These are phyloP conservation scores for Xylaria hypoxylon DNA, from an alignment of 2,329 filamentous ascomycete genomes.

Conservation along the genomic window DNA sequence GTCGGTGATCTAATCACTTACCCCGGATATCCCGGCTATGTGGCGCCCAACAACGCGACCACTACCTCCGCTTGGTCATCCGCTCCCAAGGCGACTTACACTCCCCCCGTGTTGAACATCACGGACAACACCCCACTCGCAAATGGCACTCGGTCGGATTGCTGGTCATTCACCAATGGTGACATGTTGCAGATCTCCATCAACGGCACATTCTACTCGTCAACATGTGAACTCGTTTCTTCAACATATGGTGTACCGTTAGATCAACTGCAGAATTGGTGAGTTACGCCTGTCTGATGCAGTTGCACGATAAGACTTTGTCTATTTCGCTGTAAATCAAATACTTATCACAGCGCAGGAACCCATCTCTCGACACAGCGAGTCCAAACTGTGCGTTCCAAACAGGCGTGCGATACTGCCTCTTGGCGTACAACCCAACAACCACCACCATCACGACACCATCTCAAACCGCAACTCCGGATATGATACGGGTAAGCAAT, in stretches of 20 bases:
- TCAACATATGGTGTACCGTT: not conserved
- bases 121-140: constrained; percentile 5
- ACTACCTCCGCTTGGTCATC: not conserved
- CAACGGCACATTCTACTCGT: constrained; percentile 5
- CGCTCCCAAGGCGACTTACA: not conserved
- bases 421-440: constrained; percentile 11
- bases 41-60: constrained; percentile 1
- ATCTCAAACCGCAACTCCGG: not conserved
- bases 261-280: constrained; percentile 5
- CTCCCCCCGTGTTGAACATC: constrained; percentile 6
- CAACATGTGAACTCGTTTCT: not conserved
- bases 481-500: constrained; percentile 14
- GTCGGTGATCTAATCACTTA: constrained; percentile 11
- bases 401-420: constrained; percentile 3
- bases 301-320: too few relatives aligned
- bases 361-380: too few relatives aligned
- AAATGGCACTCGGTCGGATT: constrained; percentile 6
- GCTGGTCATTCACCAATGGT: not conserved
- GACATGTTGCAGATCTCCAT: not conserved
- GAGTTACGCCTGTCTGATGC: not conserved
- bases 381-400: not conserved
- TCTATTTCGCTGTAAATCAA: too few relatives aligned
- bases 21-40: constrained; percentile 8
- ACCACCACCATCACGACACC: not conserved
- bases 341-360: too few relatives aligned